Conservation (phyloP, 441 rosid species). For the Rhodomyrtus psidioides region DNA sequence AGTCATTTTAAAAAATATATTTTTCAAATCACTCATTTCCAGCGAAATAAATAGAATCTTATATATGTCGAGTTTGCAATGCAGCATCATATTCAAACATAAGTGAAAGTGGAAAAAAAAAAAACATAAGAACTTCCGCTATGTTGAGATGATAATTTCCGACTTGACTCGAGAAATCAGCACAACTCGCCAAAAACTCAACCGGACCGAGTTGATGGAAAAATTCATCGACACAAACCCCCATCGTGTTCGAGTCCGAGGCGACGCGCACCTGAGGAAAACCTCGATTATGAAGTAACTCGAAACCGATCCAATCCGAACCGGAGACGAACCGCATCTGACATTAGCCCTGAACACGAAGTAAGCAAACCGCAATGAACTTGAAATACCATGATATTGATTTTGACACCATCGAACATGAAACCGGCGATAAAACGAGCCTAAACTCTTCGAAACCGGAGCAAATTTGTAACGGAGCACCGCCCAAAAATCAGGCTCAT, state of each 20-base stretch:
- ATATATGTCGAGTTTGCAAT: background rate
- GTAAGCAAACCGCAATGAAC: background rate
- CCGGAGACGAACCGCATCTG: background rate
- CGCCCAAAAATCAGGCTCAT: background rate
- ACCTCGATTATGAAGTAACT: background rate
- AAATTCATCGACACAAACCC: background rate
- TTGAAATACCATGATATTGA: background rate
- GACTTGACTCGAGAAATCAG: background rate
- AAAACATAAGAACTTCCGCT: background rate
- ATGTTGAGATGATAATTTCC: background rate
- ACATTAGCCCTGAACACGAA: background rate
- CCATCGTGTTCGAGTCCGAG: background rate
- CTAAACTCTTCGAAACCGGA: background rate
- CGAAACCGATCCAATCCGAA: background rate
- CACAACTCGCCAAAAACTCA: background rate
- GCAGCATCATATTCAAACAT: background rate
- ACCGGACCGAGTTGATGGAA: background rate
- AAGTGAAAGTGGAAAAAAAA: background rate
- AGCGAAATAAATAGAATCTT: too few relatives aligned
- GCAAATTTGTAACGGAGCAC: background rate
- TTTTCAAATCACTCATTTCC: background rate
- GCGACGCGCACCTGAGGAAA: background rate
- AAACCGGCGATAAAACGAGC: background rate
- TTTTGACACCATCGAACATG: background rate
- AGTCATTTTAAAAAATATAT: too few relatives aligned